A percentile compares a stretch with the other conserved stretches of the same genome.
phyloP scores from a whole-genome alignment of 306 rosid species.

The Ammopiptanthus mongolicus region DNA sequence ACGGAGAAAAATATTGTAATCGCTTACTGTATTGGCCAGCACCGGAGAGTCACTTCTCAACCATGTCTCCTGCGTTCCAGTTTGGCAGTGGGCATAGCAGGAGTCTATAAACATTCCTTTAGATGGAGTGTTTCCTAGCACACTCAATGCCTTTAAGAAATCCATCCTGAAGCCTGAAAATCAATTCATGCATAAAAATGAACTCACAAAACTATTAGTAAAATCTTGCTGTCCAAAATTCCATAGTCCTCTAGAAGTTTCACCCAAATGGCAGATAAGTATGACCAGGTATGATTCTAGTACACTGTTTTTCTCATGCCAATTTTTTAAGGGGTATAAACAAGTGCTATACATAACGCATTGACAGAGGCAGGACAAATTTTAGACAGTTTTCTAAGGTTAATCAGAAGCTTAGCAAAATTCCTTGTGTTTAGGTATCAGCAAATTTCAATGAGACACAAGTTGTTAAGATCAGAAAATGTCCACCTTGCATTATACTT shows the following conservation, averaged over 20 bases:
- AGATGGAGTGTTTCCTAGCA: constrained; percentile 23
- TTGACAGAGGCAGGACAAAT: background rate
- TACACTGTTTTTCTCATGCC: background rate
- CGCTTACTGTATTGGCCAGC: constrained; percentile 52
- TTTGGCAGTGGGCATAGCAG: constrained; percentile 96
- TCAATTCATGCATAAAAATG: background rate
- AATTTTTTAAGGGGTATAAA: background rate
- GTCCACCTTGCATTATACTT: constrained; percentile 56
- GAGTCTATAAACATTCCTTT: constrained; percentile 70
- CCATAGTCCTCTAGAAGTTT: background rate
- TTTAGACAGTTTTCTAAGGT: background rate
- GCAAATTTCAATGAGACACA: background rate
- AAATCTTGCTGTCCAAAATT: background rate
- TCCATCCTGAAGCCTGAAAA: constrained; percentile 62
- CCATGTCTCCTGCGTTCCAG: constrained; percentile 89
- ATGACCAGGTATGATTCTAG: background rate
- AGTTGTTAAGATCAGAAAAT: background rate
- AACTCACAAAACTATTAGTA: background rate
- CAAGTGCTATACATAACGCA: background rate
- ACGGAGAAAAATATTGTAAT: background rate
- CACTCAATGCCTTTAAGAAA: constrained; percentile 58
- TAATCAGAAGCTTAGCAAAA: background rate
- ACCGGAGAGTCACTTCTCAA: constrained; percentile 65
- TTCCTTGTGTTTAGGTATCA: background rate
- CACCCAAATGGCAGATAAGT: background rate